Conservation (phyloP, 805 yeast species). For the Crinitomyces ghanaensis region DNA sequence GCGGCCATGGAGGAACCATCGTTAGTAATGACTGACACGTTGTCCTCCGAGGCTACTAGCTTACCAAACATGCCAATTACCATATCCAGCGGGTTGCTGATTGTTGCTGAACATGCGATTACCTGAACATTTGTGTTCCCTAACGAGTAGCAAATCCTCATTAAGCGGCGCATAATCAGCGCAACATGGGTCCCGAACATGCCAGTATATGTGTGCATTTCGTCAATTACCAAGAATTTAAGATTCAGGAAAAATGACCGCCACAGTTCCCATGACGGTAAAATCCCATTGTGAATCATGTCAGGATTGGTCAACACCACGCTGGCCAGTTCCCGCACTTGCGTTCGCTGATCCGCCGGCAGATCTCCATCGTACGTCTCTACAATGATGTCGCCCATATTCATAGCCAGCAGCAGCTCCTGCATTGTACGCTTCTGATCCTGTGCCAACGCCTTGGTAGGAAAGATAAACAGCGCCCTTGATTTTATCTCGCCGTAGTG, state of each 20-base stretch:
- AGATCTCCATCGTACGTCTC: slow-evolving; percentile 96
- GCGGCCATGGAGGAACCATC: slow-evolving; percentile 89
- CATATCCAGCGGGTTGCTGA: slow-evolving; percentile 60
- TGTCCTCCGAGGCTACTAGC: neutral
- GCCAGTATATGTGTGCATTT: slow-evolving; percentile 74
- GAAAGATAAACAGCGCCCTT: slow-evolving; percentile 72
- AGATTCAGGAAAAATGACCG: slow-evolving; percentile 50
- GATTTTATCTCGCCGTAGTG: neutral
- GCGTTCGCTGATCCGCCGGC: slow-evolving; percentile 39
- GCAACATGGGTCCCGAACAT: slow-evolving; percentile 91
- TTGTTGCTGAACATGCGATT: slow-evolving; percentile 91
- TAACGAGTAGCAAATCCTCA: slow-evolving; percentile 46
- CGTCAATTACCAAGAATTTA: slow-evolving; percentile 69
- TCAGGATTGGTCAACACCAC: slow-evolving; percentile 94
- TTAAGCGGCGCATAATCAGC: slow-evolving; percentile 65
- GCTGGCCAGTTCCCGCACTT: slow-evolving; percentile 51
- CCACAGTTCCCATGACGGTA: slow-evolving; percentile 76
- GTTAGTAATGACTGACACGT: slow-evolving; percentile 45
- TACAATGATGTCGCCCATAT: slow-evolving; percentile 36
- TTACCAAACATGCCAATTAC: slow-evolving; percentile 69
- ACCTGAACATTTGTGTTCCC: slow-evolving; percentile 49
- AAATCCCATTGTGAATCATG: slow-evolving; percentile 71
- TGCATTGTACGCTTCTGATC: slow-evolving; percentile 82
- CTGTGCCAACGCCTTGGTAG: slow-evolving; percentile 95
- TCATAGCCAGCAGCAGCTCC: slow-evolving; percentile 33